Evolutionary conservation across 306 rosid species (phyloP).

Genomic region (Cicer pinnatifidum): DNA sequence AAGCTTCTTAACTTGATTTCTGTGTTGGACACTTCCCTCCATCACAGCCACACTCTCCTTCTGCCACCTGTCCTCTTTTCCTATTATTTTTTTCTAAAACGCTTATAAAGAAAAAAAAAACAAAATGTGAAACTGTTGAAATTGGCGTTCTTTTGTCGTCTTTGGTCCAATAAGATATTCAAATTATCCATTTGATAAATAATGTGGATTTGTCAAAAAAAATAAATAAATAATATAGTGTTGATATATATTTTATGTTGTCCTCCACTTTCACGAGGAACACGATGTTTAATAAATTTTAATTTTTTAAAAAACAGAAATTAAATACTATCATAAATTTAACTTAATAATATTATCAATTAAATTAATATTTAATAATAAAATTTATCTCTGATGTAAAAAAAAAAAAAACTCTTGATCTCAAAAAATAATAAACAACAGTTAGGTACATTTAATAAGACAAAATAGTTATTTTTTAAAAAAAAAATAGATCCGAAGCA

Average conservation of each 20-base stretch:
- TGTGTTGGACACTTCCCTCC: constrained; percentile 33
- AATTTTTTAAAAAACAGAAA: no score
- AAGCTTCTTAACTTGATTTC: background rate
- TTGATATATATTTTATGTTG: background rate
- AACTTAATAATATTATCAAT: no score
- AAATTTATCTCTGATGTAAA: no score
- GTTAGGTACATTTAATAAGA: no score
- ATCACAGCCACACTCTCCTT: constrained; percentile 40
- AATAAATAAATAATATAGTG: no score
- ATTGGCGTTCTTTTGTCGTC: background rate
- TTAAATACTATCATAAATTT: no score
- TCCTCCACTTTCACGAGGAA: background rate
- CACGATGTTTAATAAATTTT: background rate
- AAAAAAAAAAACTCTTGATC: no score
- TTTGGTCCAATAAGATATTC: background rate
- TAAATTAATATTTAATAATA: no score
- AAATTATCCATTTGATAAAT: constrained; percentile 7
- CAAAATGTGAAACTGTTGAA: background rate
- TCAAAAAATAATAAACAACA: no score
- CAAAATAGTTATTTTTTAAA: no score
- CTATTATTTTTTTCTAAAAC: background rate
- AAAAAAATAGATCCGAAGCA: no score
- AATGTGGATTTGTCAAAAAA: background rate
- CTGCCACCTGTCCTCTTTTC: constrained; percentile 43
- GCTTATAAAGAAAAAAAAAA: background rate